Percentiles rank a stretch among this genome's conserved stretches.
Conservation (phyloP, 306 rosid species). For the Neltuma alba region DNA sequence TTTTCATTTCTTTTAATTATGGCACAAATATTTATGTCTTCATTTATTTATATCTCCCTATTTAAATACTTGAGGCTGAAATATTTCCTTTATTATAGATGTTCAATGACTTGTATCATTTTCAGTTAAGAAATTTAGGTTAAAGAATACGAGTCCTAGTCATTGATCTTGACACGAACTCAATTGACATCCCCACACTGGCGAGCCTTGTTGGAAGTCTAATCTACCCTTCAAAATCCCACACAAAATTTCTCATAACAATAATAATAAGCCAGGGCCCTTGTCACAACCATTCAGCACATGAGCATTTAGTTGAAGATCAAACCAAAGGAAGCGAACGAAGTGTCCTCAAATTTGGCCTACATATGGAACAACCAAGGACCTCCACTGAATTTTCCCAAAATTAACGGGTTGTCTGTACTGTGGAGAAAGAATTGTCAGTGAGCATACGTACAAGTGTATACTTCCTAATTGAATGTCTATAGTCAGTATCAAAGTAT, state of each 20-base stretch:
- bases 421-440: not conserved
- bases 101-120: not conserved
- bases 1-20: too few species aligned
- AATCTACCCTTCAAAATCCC: not conserved
- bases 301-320: not conserved
- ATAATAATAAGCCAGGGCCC: not conserved
- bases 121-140: not conserved
- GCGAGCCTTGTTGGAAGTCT: conserved; percentile 7
- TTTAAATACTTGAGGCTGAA: not conserved
- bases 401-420: not conserved
- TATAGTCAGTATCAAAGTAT: conserved; percentile 24
- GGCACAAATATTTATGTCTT: not conserved
- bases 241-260: not conserved
- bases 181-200: not conserved
- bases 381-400: not conserved
- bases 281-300: not conserved
- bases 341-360: not conserved
- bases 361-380: not conserved
- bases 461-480: conserved; percentile 31
- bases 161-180: not conserved
- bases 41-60: not conserved
- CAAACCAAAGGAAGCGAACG: not conserved
- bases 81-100: not conserved
- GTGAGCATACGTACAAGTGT: conserved; percentile 56
- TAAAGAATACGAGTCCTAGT: not conserved